Percentiles rank a stretch among this genome's conserved stretches.
Evolutionary conservation across 345 rosid species (phyloP).

Genomic region (Camelina sativa): DNA sequence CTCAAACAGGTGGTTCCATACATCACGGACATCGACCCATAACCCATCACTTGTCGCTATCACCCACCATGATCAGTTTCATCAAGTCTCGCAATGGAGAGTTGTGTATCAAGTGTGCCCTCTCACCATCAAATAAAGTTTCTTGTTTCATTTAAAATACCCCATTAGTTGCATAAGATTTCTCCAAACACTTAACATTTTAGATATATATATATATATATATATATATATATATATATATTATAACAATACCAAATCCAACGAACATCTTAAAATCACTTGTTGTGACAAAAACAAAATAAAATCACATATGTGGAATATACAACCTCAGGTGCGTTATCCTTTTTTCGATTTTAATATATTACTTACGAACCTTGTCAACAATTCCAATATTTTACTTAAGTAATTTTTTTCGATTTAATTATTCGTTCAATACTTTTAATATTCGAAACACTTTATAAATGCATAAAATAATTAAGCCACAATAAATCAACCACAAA

Average conservation of each 20-base stretch:
- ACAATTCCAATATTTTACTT: too few species aligned
- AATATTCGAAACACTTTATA: too few species aligned
- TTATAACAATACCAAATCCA: slow-evolving; percentile 3
- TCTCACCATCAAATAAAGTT: neutral
- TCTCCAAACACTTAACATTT: neutral
- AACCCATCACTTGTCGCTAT: too few species aligned
- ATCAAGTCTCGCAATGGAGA: neutral
- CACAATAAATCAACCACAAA: too few species aligned
- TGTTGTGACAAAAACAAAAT: neutral
- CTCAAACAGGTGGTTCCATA: too few species aligned
- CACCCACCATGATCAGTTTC: neutral
- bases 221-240: too few species aligned
- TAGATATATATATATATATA: neutral
- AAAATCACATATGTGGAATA: neutral
- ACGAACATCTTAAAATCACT: neutral
- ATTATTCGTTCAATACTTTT: too few species aligned
- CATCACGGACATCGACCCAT: too few species aligned
- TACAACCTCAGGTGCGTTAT: neutral
- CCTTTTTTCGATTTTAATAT: neutral
- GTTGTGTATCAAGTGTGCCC: neutral
- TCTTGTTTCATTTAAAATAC: neutral
- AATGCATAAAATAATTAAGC: too few species aligned
- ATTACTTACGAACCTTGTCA: too few species aligned
- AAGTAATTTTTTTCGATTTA: too few species aligned
- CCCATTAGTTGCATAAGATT: neutral